These are phyloP conservation scores for Bjerkandera adusta DNA, from an alignment of 1,284 basidiomycete genomes.

Conservation along the genomic window DNA sequence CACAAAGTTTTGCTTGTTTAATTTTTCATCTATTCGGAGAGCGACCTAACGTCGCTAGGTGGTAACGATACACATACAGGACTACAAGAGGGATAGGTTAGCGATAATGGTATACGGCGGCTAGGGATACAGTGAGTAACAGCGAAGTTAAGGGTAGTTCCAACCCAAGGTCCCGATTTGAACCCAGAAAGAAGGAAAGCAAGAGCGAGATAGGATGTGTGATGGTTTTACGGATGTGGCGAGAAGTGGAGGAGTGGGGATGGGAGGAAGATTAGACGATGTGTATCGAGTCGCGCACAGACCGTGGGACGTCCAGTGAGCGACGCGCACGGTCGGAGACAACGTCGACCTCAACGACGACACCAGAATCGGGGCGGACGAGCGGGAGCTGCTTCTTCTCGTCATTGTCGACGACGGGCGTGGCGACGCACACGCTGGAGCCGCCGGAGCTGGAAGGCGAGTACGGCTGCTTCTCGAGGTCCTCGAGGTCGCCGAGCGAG, in stretches of 20 bases:
- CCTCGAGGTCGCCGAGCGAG: conserved; percentile 16
- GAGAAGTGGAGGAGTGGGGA: not conserved
- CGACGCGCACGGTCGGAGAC: not conserved
- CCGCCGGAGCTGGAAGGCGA: conserved; percentile 11
- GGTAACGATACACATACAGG: conserved; percentile 10
- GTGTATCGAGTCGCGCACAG: conserved; percentile 12
- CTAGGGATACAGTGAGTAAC: conserved; percentile 16
- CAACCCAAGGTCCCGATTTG: not conserved
- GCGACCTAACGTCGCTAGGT: too few species aligned
- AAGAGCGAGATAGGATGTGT: not conserved
- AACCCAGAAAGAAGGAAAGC: not conserved
- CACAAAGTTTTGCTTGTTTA: too few species aligned
- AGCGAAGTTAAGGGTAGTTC: not conserved
- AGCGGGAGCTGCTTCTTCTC: conserved; percentile 2
- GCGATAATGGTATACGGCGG: conserved; percentile 13
- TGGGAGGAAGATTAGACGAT: conserved; percentile 4
- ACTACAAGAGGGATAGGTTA: conserved; percentile 4
- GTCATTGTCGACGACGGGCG: conserved; percentile 11
- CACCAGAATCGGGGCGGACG: conserved; percentile 10
- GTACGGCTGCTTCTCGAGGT: conserved; percentile 16
- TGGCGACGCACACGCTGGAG: conserved; percentile 14
- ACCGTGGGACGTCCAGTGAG: conserved; percentile 12
- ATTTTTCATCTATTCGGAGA: too few species aligned
- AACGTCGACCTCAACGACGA: conserved; percentile 11
- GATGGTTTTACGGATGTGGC: not conserved